These are phyloP conservation scores for Venturia effusa DNA, from an alignment of 2,329 filamentous ascomycete species.

Conservation along the genomic window DNA sequence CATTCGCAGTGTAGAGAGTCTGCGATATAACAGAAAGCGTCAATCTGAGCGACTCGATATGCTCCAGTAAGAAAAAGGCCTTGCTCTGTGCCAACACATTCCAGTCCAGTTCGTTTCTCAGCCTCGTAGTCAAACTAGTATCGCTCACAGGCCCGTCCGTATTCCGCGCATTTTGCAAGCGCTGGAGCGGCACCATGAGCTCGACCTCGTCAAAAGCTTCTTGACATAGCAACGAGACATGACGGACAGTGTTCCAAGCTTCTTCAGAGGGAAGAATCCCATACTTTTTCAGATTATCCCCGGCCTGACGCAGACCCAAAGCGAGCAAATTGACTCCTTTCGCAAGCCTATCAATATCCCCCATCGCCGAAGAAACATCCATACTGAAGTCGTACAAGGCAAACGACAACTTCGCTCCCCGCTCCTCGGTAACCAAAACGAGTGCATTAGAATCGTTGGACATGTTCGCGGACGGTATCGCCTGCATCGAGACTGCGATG, in stretches of 20 bases:
- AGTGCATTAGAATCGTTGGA: conserved; percentile 12
- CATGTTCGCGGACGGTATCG: neutral
- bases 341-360: conserved; percentile 21
- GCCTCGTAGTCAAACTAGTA: neutral
- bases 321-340: conserved; percentile 25
- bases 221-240: conserved; percentile 23
- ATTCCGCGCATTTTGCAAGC: conserved; percentile 4
- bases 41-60: conserved; percentile 24
- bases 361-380: conserved; percentile 17
- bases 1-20: conserved; percentile 26
- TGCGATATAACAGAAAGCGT: conserved; percentile 29
- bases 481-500: conserved; percentile 1
- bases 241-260: conserved; percentile 24
- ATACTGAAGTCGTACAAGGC: conserved; percentile 23
- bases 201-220: conserved; percentile 21
- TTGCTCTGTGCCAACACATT: conserved; percentile 15
- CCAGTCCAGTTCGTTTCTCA: conserved; percentile 12
- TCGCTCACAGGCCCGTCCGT: neutral
- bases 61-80: conserved; percentile 23
- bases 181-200: conserved; percentile 15
- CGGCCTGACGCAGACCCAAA: conserved; percentile 27
- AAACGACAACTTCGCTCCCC: conserved; percentile 23
- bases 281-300: conserved; percentile 27
- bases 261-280: conserved; percentile 25
- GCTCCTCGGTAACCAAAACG: conserved; percentile 24